A percentile compares a stretch with the other conserved stretches of the same genome.
Conservation (phyloP, 176 grass and related monocot species). For the Carex myosuroides region DNA sequence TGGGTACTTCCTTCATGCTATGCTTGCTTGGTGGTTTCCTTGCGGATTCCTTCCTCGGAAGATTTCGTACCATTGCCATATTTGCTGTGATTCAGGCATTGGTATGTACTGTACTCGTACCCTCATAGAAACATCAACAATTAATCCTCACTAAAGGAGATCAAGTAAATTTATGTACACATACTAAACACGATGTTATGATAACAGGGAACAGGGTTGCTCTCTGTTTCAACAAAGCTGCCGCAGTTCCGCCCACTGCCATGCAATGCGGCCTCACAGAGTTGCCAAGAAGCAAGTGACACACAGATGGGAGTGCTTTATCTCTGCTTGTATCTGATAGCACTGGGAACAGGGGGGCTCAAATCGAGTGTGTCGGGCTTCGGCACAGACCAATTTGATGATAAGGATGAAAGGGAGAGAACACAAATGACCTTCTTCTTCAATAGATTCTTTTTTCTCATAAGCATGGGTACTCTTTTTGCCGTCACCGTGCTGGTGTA, state of each 20-base stretch:
- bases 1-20: conserved; percentile 89
- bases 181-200: not conserved
- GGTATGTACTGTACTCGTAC: conserved; percentile 9
- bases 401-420: conserved; percentile 52
- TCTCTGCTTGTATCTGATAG: conserved; percentile 65
- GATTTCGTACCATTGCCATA: conserved; percentile 84
- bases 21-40: conserved; percentile 86
- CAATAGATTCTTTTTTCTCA: conserved; percentile 79
- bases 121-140: not conserved
- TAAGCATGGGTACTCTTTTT: conserved; percentile 61
- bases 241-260: conserved; percentile 56
- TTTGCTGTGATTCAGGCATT: conserved; percentile 61
- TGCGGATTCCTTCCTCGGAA: conserved; percentile 81
- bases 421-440: conserved; percentile 69
- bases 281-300: conserved; percentile 41
- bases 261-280: conserved; percentile 11
- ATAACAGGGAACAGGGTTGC: conserved; percentile 53
- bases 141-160: not conserved
- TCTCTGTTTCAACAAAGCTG: conserved; percentile 44
- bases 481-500: conserved; percentile 77
- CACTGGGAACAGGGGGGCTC: conserved; percentile 65
- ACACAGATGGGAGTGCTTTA: conserved; percentile 67
- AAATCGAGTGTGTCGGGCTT: conserved; percentile 87
- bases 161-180: not conserved
- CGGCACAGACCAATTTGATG: conserved; percentile 83